Base-by-base conservation (phyloP, 192 early-diverging fungal genomes). In the Coemansia sp. region DNA sequence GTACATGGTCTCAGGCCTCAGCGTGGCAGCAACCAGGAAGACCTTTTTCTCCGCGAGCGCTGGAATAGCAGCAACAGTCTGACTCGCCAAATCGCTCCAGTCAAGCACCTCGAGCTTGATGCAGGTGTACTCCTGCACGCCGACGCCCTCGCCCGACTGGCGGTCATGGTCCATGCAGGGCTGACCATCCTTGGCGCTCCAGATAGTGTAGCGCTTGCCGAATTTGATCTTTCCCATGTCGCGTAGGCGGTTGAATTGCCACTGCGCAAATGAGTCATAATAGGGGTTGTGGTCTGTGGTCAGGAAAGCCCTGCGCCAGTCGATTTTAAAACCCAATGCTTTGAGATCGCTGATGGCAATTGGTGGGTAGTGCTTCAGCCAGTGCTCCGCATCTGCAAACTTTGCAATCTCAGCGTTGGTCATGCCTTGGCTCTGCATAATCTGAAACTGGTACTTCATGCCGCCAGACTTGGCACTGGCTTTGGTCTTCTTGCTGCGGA, bases 141-240 rank as follows among this genome's bases (percentile, higher is more conserved):
- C 91, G 46, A 96, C 88, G 21, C 89, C 97, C 80, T 99, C 97
- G 73, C 97, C 97, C 53, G 87, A 86, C 68, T 86, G 76, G 59
- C 96, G 92, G 82, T 99, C 97, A 81, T 99, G 97, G 82, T 99
- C 97, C 95, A 99, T 97, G 82, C 97, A 99, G 51, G 97, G 92
- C 80, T 99, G 97, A 6, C 88, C 89, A 76, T 99, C 97, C 33
- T 93, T 80, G 58, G 92, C 86, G 30, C 95, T 97, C 84, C 95
- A 99, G 66, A 99, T 95, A 14, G 97, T 99, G 79, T 95, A 94
- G 30, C 96, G 88, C 75, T 98, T 90, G 61, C 95, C 97, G 74
- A 95, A 98, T 71, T 95, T 93, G 72, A 99, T 86, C 82, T 96
- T 95, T 31, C 84, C 66, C 75, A 89, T 80, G 7, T 78, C 83